Evolutionary conservation across 2,329 filamentous ascomycete genomes (phyloP).

Genomic region (Sporothrix pseudoabietina): DNA sequence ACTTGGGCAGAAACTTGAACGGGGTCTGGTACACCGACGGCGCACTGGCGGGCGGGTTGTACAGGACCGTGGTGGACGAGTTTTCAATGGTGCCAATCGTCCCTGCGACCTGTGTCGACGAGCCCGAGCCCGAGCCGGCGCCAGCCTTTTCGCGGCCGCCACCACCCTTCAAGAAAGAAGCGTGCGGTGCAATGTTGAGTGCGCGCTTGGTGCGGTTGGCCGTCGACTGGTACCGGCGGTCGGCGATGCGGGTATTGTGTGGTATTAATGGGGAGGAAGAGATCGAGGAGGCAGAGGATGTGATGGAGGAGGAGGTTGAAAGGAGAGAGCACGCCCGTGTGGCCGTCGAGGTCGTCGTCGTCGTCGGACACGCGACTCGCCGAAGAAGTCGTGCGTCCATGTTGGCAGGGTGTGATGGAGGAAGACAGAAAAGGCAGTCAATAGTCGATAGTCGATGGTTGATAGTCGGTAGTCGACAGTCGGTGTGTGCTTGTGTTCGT

Average conservation of each 20-base stretch:
- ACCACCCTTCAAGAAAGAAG: slow-evolving; percentile 53
- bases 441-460: neutral
- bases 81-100: slow-evolving; percentile 41
- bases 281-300: neutral
- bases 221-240: slow-evolving; percentile 52
- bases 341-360: neutral
- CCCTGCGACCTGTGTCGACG: neutral
- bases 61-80: slow-evolving; percentile 48
- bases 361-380: slow-evolving; percentile 29
- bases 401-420: neutral
- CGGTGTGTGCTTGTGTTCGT: neutral
- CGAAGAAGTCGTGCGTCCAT: slow-evolving; percentile 33
- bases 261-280: slow-evolving; percentile 19
- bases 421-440: neutral
- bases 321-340: neutral
- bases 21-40: slow-evolving; percentile 65
- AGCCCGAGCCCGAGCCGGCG: slow-evolving; percentile 20
- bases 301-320: neutral
- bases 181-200: slow-evolving; percentile 62
- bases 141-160: slow-evolving; percentile 4
- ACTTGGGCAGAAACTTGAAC: slow-evolving; percentile 64
- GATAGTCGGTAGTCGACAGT: no score
- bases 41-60: slow-evolving; percentile 53
- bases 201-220: slow-evolving; percentile 57
- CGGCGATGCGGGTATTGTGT: slow-evolving; percentile 1